A percentile compares a stretch with the other conserved stretches of the same genome.
These are phyloP conservation scores for Chrysopogon serrulatus DNA, from an alignment of 176 grass and related monocot genomes.

Conservation along the genomic window DNA sequence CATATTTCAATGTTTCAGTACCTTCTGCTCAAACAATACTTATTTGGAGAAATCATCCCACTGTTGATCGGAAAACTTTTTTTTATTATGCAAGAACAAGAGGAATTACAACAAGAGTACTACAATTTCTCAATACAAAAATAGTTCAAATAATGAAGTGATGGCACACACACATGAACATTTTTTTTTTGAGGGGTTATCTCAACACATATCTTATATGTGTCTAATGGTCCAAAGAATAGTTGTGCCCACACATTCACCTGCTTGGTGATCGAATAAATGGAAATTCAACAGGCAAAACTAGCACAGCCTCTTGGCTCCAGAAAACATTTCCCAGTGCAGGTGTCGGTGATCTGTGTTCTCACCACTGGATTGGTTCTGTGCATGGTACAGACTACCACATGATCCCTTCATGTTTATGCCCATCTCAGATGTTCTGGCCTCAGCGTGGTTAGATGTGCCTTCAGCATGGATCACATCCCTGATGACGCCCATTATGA, in stretches of 20 bases:
- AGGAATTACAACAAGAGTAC: background rate
- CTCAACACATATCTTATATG: background rate
- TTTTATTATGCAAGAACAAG: background rate
- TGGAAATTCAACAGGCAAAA: slow-evolving; percentile 17
- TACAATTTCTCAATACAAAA: background rate
- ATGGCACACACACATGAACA: background rate
- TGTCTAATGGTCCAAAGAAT: slow-evolving; percentile 2
- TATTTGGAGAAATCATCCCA: background rate
- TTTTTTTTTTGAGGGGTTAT: background rate
- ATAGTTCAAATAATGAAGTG: background rate
- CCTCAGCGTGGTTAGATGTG: background rate
- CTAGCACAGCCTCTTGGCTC: background rate
- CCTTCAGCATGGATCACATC: slow-evolving; percentile 9
- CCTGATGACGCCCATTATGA: background rate
- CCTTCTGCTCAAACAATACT: background rate
- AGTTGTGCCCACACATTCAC: background rate
- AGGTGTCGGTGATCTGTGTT: background rate
- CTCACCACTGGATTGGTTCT: slow-evolving; percentile 13
- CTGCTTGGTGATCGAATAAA: slow-evolving; percentile 15
- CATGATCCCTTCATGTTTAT: slow-evolving; percentile 14
- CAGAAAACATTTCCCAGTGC: slow-evolving; percentile 1
- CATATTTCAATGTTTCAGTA: background rate
- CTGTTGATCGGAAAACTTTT: background rate
- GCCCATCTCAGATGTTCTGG: background rate
- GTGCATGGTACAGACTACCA: background rate